phyloP scores from a whole-genome alignment of 768 basidiomycete species.

The Lentinula boryana region DNA sequence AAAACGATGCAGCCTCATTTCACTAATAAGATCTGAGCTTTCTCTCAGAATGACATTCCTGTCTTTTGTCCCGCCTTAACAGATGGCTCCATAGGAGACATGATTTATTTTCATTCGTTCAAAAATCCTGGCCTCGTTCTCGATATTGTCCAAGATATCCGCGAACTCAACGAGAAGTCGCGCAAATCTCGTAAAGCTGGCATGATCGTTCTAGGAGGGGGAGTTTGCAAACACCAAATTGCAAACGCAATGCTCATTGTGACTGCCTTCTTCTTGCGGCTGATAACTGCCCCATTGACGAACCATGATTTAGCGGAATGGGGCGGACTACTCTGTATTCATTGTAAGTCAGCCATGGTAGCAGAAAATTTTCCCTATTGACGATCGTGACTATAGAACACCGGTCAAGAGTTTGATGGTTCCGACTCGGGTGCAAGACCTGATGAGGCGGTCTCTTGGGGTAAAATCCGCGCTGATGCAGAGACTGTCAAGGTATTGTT shows the following conservation, averaged over 20 bases:
- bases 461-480: slow-evolving; percentile 86
- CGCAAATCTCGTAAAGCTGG: slow-evolving; percentile 89
- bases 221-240: slow-evolving; percentile 99
- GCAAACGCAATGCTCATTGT: slow-evolving; percentile 99
- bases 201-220: slow-evolving; percentile 97
- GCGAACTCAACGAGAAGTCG: slow-evolving; percentile 83
- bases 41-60: slow-evolving; percentile 86
- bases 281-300: slow-evolving; percentile 5
- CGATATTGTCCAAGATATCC: slow-evolving; percentile 94
- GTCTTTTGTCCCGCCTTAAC: slow-evolving; percentile 98
- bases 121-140: slow-evolving; percentile 75
- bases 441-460: slow-evolving; percentile 98
- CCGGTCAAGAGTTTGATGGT: slow-evolving; percentile 98
- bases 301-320: slow-evolving; percentile 69
- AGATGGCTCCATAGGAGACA: slow-evolving; percentile 97
- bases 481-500: slow-evolving; percentile 71
- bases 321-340: slow-evolving; percentile 95
- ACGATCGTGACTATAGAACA: slow-evolving; percentile 55
- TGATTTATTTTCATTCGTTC: slow-evolving; percentile 99
- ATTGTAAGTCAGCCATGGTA: slow-evolving; percentile 49
- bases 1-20: slow-evolving; percentile 26
- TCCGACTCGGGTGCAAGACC: slow-evolving; percentile 96
- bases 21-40: slow-evolving; percentile 10
- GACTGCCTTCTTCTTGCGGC: slow-evolving; percentile 18
- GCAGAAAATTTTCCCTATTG: background rate